phyloP scores from a whole-genome alignment of 148 eudicot genomes.

The Arctostaphylos glauca region DNA sequence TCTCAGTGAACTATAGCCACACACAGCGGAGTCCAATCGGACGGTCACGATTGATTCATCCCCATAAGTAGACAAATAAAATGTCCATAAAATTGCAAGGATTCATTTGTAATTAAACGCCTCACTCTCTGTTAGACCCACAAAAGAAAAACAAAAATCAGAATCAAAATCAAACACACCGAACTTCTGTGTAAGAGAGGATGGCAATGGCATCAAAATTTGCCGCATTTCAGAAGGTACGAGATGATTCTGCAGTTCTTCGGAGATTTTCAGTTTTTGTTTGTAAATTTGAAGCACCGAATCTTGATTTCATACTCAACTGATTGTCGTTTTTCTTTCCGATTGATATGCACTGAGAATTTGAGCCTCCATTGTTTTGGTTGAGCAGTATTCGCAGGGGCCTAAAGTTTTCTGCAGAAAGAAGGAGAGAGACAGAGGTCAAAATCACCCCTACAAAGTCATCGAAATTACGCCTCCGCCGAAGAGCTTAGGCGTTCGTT shows the following conservation, averaged over 20 bases:
- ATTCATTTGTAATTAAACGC: background rate
- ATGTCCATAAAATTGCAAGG: background rate
- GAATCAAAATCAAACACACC: no score
- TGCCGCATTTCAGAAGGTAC: conserved; percentile 22
- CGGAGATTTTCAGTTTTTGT: background rate
- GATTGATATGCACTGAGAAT: no score
- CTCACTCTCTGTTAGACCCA: background rate
- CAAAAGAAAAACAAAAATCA: conserved; percentile 4
- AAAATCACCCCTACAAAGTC: conserved; percentile 65
- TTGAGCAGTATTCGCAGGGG: conserved; percentile 10
- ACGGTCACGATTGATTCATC: conserved; percentile 2
- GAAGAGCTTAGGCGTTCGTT: conserved; percentile 67
- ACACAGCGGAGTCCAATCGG: background rate
- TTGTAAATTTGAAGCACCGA: background rate
- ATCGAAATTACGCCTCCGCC: conserved; percentile 84
- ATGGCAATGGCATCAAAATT: conserved; percentile 24
- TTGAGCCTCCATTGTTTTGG: background rate
- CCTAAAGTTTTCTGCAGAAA: conserved; percentile 37
- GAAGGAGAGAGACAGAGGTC: conserved; percentile 51
- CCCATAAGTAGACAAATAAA: background rate
- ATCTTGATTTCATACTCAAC: background rate
- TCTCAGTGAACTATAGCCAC: background rate
- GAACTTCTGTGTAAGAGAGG: background rate
- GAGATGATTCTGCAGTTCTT: background rate
- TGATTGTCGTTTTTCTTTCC: background rate